Base-by-base conservation (phyloP, 2,329 filamentous ascomycete species). In the Didymella glomerata region DNA sequence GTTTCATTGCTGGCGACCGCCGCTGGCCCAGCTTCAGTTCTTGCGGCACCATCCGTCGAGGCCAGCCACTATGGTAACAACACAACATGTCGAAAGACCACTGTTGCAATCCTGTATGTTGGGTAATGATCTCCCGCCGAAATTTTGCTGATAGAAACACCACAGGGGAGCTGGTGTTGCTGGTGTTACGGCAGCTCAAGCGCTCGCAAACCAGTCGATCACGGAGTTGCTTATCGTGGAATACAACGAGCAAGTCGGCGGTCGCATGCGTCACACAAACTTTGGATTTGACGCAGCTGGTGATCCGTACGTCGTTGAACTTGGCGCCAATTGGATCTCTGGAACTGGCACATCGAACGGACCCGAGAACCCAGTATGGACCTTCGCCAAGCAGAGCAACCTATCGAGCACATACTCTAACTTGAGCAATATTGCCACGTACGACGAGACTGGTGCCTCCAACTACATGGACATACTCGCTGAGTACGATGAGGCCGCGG, bases 321-420 rank as follows among this genome's bases (percentile, higher is more conserved):
- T 88, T 0, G 88, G 88, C 2, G 88, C 88, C 7, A 91, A 90
- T 62, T 91, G 88, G 88, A 81, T 82, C 81, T 28, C 81, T 79
- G 77, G 82, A 78, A 24, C 69, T 79, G 25, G 79, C 75, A 74
- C 73, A 25, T 60, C 67, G 30, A 63, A 69, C 7, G 73, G 52
- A 32, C 73, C 51, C 63, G 83, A 86, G 47, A 88, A 90, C 48
- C 88, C 88, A 0, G 84, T 90, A 45, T 89, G 86, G 85, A 83
- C 81, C 0, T 72, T 88, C 36, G 74, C 84, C 0, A 82, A 88
- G 72, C 87, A 89, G 67, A 82, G 86, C 64, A 76, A 82, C 0
- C 63, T 90, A 9, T 76, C 77, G 1, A 89, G 84, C 48, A 82
- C 79, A 0, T 84, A 81, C 57, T 89, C 87, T 0, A 80, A 90